Evolutionary conservation across 495 filamentous ascomycete genomes (phyloP), one percentile per base, ranked within the genome.

Genomic region (Hypoxylon rickii): DNA sequence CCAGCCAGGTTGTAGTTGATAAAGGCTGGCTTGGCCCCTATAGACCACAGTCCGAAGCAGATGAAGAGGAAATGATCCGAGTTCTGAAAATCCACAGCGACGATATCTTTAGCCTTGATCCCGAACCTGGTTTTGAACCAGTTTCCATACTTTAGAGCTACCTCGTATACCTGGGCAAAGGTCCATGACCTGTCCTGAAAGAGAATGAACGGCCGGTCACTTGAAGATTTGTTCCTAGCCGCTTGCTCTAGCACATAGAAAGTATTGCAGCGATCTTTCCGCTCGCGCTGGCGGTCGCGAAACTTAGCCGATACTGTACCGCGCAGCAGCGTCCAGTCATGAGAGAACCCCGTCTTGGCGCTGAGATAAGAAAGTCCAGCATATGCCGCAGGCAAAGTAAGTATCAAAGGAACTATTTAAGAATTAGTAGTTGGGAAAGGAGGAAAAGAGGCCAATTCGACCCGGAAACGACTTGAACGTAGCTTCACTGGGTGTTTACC

Each of bases 1-100:
- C 86, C 88, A 1, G 79, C 77, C 37, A 97, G 69, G 61, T 97
- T 97, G 71, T 94, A 96, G 69, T 98, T 98, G 73, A 98, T 88
- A 54, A 95, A 89, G 0, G 93, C 94, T n/a, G 93, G 92, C 19
- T 81, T 82, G 0, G 89, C 92, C 0, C 94, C 94, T 33, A 97
- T 84, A 13, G 86, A 84, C 92, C 93, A 97, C 22, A 97, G 70
- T 0, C 87, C 94, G 17, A 96, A 77, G 75, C 85, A 82, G n/a
- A 96, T 51, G 73, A 96, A 95, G 8, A 96, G 59, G 63, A 92
- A 94, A 3, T 82, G 81, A 11, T 89, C 86, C 18, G 84, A 89
- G 64, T 98, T 98, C 74, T 88, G 88, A 58, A 92, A 89, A 70
- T 96, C 84, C 64, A 98, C 77, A 0, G 92, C 93, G 2, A 98